Base-by-base conservation (phyloP, 1,139 yeast genomes). In the Geotrichum bryndzae region DNA sequence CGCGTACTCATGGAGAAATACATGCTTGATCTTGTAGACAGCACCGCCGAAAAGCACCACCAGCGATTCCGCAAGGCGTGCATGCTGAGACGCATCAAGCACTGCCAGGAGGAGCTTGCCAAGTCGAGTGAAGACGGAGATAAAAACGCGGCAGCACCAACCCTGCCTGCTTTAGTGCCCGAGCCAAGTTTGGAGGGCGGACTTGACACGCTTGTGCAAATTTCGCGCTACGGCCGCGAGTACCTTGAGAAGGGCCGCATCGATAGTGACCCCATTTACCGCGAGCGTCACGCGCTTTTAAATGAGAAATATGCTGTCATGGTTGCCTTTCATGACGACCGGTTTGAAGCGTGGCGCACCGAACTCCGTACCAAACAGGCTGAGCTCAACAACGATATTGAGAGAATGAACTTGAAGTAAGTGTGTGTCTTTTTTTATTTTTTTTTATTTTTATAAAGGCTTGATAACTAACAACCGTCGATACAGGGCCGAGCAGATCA, bases 21-120 rank as follows among this genome's bases (percentile, higher is more conserved):
- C 68, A 87, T 83, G 66, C 82, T 91, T 73, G 97, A 91, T 74
- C 80, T 91, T 70, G 81, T 90, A 58, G 81, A 87, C 67, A 84
- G 90, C 7, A 90, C 97, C 10, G 85, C 89, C 71, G 96, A 89
- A 72, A 73, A 84, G 64, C 96, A 90, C 75, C 91, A 86, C 72
- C 95, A 88, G 74, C 82, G 87, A 31, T 90, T 85, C 75, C 86
- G 97, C 77, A 79, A 86, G 55, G 73, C 84, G 66, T 87, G 88
- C 77, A 81, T 91, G 78, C 77, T 80, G 65, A 85, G 84, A 68
- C 84, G 89, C 80, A 79, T 85, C 62, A 88, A 85, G 67, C 78
- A 86, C 62, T 82, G 85, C 31, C 69, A 75, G n/a, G 15, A 79
- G 1, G 86, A 85, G 63, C 67, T 81, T 33, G 76, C 73, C 51